Evolutionary conservation across 176 grass and related monocot species (phyloP).

Genomic region (Phyllostachys edulis): DNA sequence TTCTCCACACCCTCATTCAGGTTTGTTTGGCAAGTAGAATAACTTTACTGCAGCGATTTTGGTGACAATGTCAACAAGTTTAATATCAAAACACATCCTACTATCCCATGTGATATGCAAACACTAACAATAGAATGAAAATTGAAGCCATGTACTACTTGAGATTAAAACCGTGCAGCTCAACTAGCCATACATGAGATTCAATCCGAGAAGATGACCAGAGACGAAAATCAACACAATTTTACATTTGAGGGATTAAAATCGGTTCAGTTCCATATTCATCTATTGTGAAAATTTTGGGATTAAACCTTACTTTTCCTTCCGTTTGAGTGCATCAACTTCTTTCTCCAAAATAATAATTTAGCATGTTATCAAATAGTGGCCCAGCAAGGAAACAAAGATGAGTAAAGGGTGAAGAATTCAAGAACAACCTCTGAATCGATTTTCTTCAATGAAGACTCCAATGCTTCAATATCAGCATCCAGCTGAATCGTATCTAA

Average conservation of each 20-base stretch:
- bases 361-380: not conserved
- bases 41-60: not conserved
- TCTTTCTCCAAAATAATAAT: not conserved
- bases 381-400: not conserved
- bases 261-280: not conserved
- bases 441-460: slow-evolving; percentile 45
- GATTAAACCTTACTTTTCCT: not conserved
- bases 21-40: not conserved
- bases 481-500: slow-evolving; percentile 59
- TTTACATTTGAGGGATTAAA: not conserved
- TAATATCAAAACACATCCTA: not conserved
- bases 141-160: not conserved
- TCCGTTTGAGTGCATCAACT: not conserved
- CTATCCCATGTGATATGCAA: not conserved
- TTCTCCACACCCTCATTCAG: not conserved
- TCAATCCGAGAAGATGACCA: not conserved
- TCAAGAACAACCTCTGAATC: slow-evolving; percentile 47
- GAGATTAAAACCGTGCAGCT: not conserved
- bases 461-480: slow-evolving; percentile 54
- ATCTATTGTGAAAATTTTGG: not conserved
- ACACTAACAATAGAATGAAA: not conserved
- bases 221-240: not conserved
- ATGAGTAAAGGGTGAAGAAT: not conserved
- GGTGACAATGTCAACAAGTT: not conserved
- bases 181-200: not conserved